Conservation (phyloP, 805 yeast genomes). For the Candida maltosa region DNA sequence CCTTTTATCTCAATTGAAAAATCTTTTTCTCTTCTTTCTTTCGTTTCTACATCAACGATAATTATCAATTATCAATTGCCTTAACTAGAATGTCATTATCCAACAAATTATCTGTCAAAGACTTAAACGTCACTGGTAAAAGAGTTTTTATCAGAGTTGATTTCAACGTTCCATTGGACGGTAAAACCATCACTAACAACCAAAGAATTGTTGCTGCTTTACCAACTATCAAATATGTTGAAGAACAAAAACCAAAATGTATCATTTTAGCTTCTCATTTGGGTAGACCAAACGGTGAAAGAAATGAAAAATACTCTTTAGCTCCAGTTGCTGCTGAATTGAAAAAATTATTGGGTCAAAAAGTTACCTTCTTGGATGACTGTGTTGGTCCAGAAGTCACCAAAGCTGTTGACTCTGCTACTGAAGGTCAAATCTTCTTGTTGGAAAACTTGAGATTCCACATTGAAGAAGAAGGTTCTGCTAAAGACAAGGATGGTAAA, state of each 20-base stretch:
- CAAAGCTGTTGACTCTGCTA: constrained; percentile 67
- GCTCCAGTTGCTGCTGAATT: constrained; percentile 93
- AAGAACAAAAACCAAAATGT: constrained; percentile 87
- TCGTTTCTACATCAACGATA: not conserved
- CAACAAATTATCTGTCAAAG: constrained; percentile 89
- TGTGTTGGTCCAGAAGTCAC: constrained; percentile 92
- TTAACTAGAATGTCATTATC: constrained; percentile 77
- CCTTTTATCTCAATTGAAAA: not conserved
- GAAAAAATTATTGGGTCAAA: constrained; percentile 62
- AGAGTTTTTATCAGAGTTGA: constrained; percentile 99
- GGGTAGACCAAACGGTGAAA: constrained; percentile 99
- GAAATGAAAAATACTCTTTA: constrained; percentile 79
- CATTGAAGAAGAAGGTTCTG: constrained; percentile 94
- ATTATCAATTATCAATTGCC: constrained; percentile 2
- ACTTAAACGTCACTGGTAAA: constrained; percentile 81
- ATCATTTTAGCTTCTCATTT: constrained; percentile 93
- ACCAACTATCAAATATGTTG: constrained; percentile 95
- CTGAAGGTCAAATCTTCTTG: constrained; percentile 79
- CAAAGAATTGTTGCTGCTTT: constrained; percentile 99
- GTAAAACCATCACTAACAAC: constrained; percentile 95
- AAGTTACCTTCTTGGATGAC: constrained; percentile 82
- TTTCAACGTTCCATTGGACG: constrained; percentile 93
- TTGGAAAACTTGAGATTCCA: constrained; percentile 98
- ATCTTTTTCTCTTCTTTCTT: not conserved
- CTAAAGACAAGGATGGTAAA: constrained; percentile 79